Evolutionary conservation across 192 early-diverging fungal genomes (phyloP).

Genomic region (Linnemannia exigua): DNA sequence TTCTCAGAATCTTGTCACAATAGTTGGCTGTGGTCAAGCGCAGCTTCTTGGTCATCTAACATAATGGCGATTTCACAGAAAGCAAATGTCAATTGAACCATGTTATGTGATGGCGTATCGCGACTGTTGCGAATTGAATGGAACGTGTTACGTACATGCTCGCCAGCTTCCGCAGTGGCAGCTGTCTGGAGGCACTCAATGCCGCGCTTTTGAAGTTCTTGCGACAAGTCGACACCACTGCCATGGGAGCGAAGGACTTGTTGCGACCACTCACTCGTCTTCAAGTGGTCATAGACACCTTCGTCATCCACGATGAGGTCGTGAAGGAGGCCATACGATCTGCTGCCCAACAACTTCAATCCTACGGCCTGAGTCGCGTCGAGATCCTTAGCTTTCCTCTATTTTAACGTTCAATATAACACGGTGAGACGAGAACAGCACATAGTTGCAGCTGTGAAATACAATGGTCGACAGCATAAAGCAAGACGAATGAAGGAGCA

Average conservation of each 20-base stretch:
- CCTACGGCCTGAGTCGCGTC: conserved; percentile 12
- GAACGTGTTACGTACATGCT: conserved; percentile 13
- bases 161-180: background rate
- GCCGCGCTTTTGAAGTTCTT: conserved; percentile 36
- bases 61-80: background rate
- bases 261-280: conserved; percentile 14
- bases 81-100: too few species aligned
- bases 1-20: conserved; percentile 66
- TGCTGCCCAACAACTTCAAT: conserved; percentile 38
- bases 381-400: background rate
- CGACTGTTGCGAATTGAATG: too few species aligned
- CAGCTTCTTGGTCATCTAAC: conserved; percentile 40
- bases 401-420: background rate
- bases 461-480: background rate
- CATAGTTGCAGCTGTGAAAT: background rate
- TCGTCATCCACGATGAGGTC: conserved; percentile 24
- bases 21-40: conserved; percentile 60
- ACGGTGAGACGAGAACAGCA: background rate
- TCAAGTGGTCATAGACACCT: background rate
- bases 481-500: background rate
- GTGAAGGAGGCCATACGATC: conserved; percentile 30
- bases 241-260: conserved; percentile 14
- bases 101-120: too few species aligned
- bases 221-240: background rate
- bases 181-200: conserved; percentile 29